Evolutionary conservation across 331 rosid species (phyloP).

Genomic region (Telfairia occidentalis): DNA sequence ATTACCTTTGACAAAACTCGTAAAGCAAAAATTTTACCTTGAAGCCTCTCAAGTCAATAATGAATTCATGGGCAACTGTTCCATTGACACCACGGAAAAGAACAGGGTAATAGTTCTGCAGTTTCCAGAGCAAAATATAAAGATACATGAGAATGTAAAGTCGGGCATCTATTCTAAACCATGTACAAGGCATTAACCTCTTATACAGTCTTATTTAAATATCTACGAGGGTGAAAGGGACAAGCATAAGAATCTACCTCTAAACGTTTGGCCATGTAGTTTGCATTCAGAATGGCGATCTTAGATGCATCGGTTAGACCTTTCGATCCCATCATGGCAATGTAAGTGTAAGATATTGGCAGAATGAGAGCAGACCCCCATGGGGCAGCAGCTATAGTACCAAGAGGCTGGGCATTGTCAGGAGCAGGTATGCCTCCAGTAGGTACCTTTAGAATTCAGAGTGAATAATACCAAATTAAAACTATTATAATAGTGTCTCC

Average conservation of each 20-base stretch:
- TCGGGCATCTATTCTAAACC: not conserved
- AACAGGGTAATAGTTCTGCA: constrained; percentile 64
- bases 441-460: constrained; percentile 43
- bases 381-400: constrained; percentile 93
- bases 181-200: not conserved
- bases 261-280: constrained; percentile 94
- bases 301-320: constrained; percentile 95
- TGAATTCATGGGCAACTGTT: constrained; percentile 92
- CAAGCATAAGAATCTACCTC: constrained; percentile 44
- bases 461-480: constrained; percentile 1
- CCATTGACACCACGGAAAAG: constrained; percentile 99
- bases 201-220: too few relatives aligned
- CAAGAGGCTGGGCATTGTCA: constrained; percentile 72
- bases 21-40: constrained; percentile 41
- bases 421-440: constrained; percentile 95
- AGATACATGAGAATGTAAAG: constrained; percentile 7
- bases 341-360: constrained; percentile 90
- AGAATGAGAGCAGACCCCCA: constrained; percentile 99
- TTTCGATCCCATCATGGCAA: constrained; percentile 97
- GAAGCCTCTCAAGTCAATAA: constrained; percentile 87
- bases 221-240: not conserved
- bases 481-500: not conserved
- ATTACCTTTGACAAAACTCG: not conserved
- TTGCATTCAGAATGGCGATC: constrained; percentile 91
- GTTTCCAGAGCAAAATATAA: constrained; percentile 16